phyloP scores from a whole-genome alignment of 169 alveolate genomes.

The Besnoitia besnoiti region DNA sequence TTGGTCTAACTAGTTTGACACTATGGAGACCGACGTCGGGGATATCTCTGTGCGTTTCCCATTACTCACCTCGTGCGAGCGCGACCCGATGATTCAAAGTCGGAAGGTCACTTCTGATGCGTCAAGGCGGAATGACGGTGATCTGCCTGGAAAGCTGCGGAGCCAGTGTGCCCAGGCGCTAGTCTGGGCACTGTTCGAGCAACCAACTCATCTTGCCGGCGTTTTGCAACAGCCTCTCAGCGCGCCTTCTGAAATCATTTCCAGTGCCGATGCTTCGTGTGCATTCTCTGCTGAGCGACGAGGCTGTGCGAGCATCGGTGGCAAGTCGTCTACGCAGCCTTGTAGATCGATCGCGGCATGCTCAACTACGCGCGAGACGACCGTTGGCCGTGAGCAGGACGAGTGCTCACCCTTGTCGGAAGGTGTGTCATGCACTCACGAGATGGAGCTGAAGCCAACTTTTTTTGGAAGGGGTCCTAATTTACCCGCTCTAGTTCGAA shows the following conservation, averaged over 20 bases:
- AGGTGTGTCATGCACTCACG: too few relatives aligned
- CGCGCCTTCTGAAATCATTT: background rate
- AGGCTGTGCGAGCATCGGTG: too few relatives aligned
- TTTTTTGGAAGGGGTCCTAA: too few relatives aligned
- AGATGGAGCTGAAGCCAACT: too few relatives aligned
- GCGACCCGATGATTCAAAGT: background rate
- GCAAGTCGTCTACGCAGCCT: too few relatives aligned
- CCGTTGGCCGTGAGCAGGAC: too few relatives aligned
- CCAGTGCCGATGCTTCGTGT: too few relatives aligned
- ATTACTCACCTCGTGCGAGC: background rate
- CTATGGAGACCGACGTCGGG: background rate
- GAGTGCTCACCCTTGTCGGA: too few relatives aligned
- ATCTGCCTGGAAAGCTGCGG: conserved; percentile 12
- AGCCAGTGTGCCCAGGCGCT: conserved; percentile 20
- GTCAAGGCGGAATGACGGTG: background rate
- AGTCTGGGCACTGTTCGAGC: conserved; percentile 11
- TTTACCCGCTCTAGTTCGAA: background rate
- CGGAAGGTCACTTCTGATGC: background rate
- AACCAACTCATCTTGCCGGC: conserved; percentile 2
- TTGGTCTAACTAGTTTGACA: background rate
- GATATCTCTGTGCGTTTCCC: background rate
- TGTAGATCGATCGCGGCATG: too few relatives aligned
- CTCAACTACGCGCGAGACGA: too few relatives aligned
- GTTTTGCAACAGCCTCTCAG: background rate
- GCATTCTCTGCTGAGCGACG: too few relatives aligned